Percentiles rank a stretch among this genome's conserved stretches.
These are phyloP conservation scores for Basipetospora chlamydospora DNA, from an alignment of 2,329 filamentous ascomycete species.

Conservation along the genomic window DNA sequence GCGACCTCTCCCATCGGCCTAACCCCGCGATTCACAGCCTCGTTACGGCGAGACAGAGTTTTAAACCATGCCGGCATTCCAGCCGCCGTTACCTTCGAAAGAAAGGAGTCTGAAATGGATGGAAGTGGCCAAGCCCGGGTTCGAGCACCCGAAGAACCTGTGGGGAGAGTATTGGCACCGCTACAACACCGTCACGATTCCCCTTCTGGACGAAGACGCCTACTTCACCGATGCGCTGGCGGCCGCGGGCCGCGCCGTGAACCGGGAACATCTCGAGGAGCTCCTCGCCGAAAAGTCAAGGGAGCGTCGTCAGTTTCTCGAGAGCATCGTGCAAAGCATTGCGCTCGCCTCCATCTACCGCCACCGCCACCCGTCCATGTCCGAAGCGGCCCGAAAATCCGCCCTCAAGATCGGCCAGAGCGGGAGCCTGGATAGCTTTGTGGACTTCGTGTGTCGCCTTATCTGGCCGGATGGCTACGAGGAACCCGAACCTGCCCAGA, in stretches of 20 bases:
- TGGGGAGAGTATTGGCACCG: conserved; percentile 6
- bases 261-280: conserved; percentile 6
- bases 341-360: conserved; percentile 2
- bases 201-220: conserved; percentile 7
- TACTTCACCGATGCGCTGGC: conserved; percentile 7
- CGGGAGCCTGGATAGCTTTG: conserved; percentile 7
- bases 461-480: background rate
- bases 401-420: conserved; percentile 7
- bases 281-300: conserved; percentile 4
- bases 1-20: too few relatives aligned
- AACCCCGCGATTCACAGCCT: too few relatives aligned
- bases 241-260: conserved; percentile 5
- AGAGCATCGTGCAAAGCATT: conserved; percentile 1
- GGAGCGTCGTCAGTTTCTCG: conserved; percentile 3
- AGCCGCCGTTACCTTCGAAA: conserved; percentile 1
- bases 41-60: too few relatives aligned
- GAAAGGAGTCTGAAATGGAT: conserved; percentile 6
- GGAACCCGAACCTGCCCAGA: background rate
- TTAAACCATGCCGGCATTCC: conserved; percentile 6
- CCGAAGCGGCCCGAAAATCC: background rate
- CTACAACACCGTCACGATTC: conserved; percentile 8
- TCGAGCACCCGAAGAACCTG: conserved; percentile 2
- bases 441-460: conserved; percentile 5
- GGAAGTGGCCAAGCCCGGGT: conserved; percentile 4
- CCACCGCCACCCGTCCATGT: background rate